A percentile compares a stretch with the other conserved stretches of the same genome.
Evolutionary conservation across 495 filamentous ascomycete genomes (phyloP).

Genomic region (Apiosordaria backusii): DNA sequence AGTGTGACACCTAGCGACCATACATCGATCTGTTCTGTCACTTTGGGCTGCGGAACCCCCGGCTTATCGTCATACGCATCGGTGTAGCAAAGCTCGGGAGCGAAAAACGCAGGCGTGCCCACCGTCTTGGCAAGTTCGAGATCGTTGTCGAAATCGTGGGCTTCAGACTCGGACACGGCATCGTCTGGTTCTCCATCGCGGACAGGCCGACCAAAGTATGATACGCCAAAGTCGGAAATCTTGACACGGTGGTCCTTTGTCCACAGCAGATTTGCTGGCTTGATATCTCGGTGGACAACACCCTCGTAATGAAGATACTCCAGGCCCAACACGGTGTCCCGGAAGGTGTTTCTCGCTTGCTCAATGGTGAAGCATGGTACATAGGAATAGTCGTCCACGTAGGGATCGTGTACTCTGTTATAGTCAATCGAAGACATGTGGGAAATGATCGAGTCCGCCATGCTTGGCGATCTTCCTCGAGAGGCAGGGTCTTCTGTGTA

Average conservation of each 20-base stretch:
- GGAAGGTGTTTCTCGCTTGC: conserved; percentile 82
- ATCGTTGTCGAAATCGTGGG: conserved; percentile 80
- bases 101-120: conserved; percentile 95
- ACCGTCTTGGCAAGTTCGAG: conserved; percentile 96
- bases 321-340: conserved; percentile 88
- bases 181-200: conserved; percentile 73
- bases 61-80: conserved; percentile 45
- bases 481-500: conserved; percentile 55
- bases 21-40: conserved; percentile 77
- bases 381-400: conserved; percentile 81
- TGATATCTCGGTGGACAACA: conserved; percentile 97
- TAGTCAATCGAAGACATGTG: conserved; percentile 56
- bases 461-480: conserved; percentile 57
- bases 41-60: conserved; percentile 41
- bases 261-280: conserved; percentile 93
- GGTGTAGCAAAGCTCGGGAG: conserved; percentile 93
- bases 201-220: conserved; percentile 85
- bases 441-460: conserved; percentile 59
- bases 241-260: conserved; percentile 83
- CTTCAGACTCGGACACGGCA: conserved; percentile 76
- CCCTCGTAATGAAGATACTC: conserved; percentile 97
- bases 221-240: conserved; percentile 99
- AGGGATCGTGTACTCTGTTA: conserved; percentile 52
- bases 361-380: conserved; percentile 85
- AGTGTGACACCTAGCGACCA: conserved; percentile 96